Conservation (phyloP, 2,329 filamentous ascomycete species). For the Penicillium sp. region DNA sequence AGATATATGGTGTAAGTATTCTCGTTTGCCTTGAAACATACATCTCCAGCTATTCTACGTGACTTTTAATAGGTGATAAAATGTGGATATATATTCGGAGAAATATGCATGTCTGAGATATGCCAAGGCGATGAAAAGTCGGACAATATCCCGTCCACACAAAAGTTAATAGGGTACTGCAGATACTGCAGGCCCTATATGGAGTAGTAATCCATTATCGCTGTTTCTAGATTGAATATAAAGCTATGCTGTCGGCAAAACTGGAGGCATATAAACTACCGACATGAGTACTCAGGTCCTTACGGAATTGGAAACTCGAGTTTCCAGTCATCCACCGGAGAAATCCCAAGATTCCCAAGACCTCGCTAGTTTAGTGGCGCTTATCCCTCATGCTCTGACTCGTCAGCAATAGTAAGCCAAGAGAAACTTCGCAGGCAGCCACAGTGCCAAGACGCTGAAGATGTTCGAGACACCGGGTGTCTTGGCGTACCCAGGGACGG, state of each 20-base stretch:
- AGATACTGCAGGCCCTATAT: not conserved
- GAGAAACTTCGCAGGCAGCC: not conserved
- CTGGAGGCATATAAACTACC: not conserved
- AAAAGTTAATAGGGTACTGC: not conserved
- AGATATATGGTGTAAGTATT: not conserved
- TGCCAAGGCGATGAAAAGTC: not conserved
- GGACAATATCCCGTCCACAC: not conserved
- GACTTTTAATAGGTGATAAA: not conserved
- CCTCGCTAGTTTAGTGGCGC: not conserved
- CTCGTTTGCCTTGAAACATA: not conserved
- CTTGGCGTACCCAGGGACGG: not conserved
- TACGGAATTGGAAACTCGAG: not conserved
- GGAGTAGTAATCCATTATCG: too few relatives aligned
- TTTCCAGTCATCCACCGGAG: not conserved
- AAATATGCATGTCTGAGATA: too few relatives aligned
- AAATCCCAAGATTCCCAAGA: not conserved
- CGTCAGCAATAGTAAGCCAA: not conserved
- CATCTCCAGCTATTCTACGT: not conserved
- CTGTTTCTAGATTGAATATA: too few relatives aligned
- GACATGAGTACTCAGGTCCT: not conserved
- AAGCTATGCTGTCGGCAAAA: too few relatives aligned
- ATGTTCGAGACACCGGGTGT: not conserved
- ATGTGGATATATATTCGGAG: not conserved
- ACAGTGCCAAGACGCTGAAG: not conserved
- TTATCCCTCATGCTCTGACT: not conserved